Evolutionary conservation across 2,329 filamentous ascomycete species (phyloP).

Genomic region (Aspergillus hortae): DNA sequence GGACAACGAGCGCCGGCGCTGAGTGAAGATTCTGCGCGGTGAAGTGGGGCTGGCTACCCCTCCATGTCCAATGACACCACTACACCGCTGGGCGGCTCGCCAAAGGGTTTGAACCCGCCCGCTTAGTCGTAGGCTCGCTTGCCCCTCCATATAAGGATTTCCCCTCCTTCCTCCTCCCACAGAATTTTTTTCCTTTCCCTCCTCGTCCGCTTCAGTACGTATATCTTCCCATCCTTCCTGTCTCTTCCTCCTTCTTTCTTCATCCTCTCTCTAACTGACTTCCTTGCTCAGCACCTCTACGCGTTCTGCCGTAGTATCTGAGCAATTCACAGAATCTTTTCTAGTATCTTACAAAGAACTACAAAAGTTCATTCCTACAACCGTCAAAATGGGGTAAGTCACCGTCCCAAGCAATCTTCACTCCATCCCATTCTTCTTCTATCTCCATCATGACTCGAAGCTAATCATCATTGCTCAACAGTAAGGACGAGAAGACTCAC

Average conservation of each 20-base stretch:
- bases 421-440: neutral
- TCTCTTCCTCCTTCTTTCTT: constrained; percentile 6
- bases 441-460: neutral
- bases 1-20: constrained; percentile 13
- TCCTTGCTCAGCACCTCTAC: constrained; percentile 47
- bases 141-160: constrained; percentile 48
- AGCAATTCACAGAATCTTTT: constrained; percentile 42
- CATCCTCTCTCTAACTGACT: constrained; percentile 25
- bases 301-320: constrained; percentile 50
- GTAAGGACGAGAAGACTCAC: constrained; percentile 94
- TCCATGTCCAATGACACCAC: constrained; percentile 26
- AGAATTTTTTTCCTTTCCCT: constrained; percentile 36
- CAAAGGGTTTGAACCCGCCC: constrained; percentile 34
- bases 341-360: constrained; percentile 48
- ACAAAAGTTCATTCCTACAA: constrained; percentile 41
- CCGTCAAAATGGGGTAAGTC: constrained; percentile 61
- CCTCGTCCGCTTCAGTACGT: constrained; percentile 47
- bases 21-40: constrained; percentile 32
- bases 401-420: neutral
- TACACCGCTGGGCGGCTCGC: constrained; percentile 7
- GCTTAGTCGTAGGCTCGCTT: constrained; percentile 39
- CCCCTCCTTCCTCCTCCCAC: constrained; percentile 41
- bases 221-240: constrained; percentile 30
- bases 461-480: constrained; percentile 38
- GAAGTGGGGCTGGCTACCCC: constrained; percentile 24